These are phyloP conservation scores for Rhynchosporium secalis DNA, from an alignment of 2,329 filamentous ascomycete genomes.

Conservation along the genomic window DNA sequence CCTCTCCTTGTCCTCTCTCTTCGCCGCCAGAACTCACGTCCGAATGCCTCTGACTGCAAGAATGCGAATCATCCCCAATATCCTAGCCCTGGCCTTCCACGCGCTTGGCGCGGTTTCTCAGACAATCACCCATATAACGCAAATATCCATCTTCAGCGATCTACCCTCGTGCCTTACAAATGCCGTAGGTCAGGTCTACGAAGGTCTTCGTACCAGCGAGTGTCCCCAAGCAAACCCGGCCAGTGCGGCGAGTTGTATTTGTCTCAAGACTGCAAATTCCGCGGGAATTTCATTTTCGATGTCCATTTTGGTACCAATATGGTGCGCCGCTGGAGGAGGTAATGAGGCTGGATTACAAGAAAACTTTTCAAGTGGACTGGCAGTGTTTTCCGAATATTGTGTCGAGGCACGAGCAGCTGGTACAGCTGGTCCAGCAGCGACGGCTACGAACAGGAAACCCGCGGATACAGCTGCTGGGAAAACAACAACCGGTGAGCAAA, in stretches of 20 bases:
- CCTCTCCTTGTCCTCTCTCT: background rate
- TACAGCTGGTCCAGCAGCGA: background rate
- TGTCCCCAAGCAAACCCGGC: slow-evolving; percentile 13
- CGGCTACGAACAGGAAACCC: background rate
- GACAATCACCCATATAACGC: slow-evolving; percentile 13
- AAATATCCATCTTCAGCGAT: slow-evolving; percentile 12
- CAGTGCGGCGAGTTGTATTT: slow-evolving; percentile 8
- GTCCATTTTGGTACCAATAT: background rate
- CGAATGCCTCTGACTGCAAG: background rate
- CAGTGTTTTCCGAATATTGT: slow-evolving; percentile 13
- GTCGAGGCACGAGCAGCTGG: background rate
- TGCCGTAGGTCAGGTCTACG: slow-evolving; percentile 5
- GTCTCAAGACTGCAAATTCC: slow-evolving; percentile 5
- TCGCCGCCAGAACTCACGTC: background rate
- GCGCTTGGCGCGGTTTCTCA: background rate
- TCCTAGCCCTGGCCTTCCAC: background rate
- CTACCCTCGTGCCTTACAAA: slow-evolving; percentile 5
- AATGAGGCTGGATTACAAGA: background rate
- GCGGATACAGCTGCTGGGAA: background rate
- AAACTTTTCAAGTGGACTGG: slow-evolving; percentile 7
- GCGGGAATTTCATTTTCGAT: slow-evolving; percentile 1
- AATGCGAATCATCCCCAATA: background rate
- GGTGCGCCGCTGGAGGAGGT: background rate
- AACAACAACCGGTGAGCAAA: slow-evolving; percentile 1
- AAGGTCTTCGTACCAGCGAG: background rate